Evolutionary conservation across 257 asterid genomes (phyloP), one percentile per base, ranked within the genome.

Genomic region (Solanum pennellii): DNA sequence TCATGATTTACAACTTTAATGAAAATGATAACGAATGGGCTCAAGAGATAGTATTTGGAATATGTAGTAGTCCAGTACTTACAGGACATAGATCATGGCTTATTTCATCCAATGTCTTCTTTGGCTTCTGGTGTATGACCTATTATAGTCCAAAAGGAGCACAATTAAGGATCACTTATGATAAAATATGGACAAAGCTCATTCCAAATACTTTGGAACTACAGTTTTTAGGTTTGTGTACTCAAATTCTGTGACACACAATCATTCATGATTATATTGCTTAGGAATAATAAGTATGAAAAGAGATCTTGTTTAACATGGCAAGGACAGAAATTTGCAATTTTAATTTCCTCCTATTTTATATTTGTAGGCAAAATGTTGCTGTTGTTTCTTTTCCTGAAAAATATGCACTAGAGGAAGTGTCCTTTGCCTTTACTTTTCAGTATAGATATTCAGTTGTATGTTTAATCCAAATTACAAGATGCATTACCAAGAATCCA

Each of bases 71-170:
- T 31, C 7, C 74, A 88, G 88, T 84, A 87, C 99, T 92, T 92
- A 97, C 99, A 23, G 99, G 99, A 86, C 99, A 97, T 71, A 97
- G 93, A 91, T 97, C 99, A 49, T 95, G 98, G 87, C 99, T 97
- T 89, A 97, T 94, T 92, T 97, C 99, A 89, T 97, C 99, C 87
- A 97, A 92, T 9, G 94, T 91, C 89, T 97, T 97, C 96, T 96
- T 96, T 16, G 99, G 99, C 94, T 97, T 97, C 91, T 97, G 99
- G 90, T 97, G 99, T 92, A 97, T 97, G 84, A 97, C 99, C 99
- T 97, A 93, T 87, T 62, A 44, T 79, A 89, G 87, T 77, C 60
- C 77, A 87, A 87, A 89, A 44, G 59, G 74, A 65, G 86, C 65
- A 83, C 23, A 87, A 11, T 82, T 20, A 82, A 49, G 45, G 71